Evolutionary conservation across 2,329 filamentous ascomycete genomes (phyloP).

Genomic region (Ceratocystis albifundus): DNA sequence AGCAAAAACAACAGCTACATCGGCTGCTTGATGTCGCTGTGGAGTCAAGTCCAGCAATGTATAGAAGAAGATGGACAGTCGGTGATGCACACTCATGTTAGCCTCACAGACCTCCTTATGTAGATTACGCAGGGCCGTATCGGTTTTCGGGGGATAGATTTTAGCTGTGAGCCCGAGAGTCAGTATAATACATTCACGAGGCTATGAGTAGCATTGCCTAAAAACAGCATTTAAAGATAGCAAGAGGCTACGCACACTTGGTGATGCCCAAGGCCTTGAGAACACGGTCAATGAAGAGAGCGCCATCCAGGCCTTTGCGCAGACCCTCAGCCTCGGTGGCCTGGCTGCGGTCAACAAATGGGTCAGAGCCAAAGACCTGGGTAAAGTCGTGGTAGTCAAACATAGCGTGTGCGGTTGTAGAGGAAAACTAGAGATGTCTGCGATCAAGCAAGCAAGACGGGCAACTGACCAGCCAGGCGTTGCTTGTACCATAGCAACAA

Average conservation of each 20-base stretch:
- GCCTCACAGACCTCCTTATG: constrained; percentile 57
- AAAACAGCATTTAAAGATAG: not conserved
- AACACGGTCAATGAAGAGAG: constrained; percentile 70
- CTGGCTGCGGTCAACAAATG: constrained; percentile 47
- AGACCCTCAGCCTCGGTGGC: constrained; percentile 53
- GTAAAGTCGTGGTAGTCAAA: constrained; percentile 56
- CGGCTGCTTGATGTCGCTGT: constrained; percentile 36
- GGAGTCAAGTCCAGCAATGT: constrained; percentile 60
- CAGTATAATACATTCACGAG: not conserved
- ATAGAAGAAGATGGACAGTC: constrained; percentile 75
- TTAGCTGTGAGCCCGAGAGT: constrained; percentile 36
- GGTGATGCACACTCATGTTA: constrained; percentile 58
- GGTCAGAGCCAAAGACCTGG: constrained; percentile 51
- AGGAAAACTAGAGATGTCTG: not conserved
- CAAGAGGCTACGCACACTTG: constrained; percentile 37
- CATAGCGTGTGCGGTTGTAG: constrained; percentile 33
- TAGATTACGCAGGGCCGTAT: constrained; percentile 54
- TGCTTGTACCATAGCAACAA: not conserved
- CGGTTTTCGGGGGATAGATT: constrained; percentile 62
- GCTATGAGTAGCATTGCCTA: not conserved
- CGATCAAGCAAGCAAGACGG: not conserved
- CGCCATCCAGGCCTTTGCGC: constrained; percentile 55
- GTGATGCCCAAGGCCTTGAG: constrained; percentile 57
- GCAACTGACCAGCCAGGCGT: not conserved
- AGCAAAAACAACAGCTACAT: constrained; percentile 47